Evolutionary conservation across 176 grass and related monocot genomes (phyloP).

Genomic region (Paspalum vaginatum): DNA sequence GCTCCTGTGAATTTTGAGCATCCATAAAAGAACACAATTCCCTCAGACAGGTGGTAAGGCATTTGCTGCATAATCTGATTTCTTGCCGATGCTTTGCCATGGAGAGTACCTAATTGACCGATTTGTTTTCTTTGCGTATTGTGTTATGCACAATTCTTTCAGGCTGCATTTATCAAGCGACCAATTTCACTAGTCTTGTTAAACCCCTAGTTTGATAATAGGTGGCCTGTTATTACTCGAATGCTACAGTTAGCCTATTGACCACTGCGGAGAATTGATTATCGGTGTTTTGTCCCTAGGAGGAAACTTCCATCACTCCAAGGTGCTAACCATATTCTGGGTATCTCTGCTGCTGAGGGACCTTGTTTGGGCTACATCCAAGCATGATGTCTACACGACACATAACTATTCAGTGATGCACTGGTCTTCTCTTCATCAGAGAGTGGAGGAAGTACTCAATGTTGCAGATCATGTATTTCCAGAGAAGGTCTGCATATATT

Average conservation of each 20-base stretch:
- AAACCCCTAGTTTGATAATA: not conserved
- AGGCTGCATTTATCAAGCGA: not conserved
- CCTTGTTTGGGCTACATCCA: slow-evolving; percentile 81
- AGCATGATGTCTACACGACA: slow-evolving; percentile 88
- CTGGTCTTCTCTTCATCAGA: slow-evolving; percentile 70
- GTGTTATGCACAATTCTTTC: not conserved
- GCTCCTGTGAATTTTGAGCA: not conserved
- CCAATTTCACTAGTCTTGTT: not conserved
- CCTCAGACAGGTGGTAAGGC: not conserved
- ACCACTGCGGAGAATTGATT: not conserved
- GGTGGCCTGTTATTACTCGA: not conserved
- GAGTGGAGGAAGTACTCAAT: slow-evolving; percentile 62
- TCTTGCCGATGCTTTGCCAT: not conserved
- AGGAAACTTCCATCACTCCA: no score
- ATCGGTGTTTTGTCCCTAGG: slow-evolving; percentile 14
- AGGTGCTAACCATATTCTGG: slow-evolving; percentile 37
- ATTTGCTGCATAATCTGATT: slow-evolving; percentile 1
- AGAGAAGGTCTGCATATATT: slow-evolving; percentile 42
- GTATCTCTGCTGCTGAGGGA: slow-evolving; percentile 71
- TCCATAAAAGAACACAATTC: not conserved
- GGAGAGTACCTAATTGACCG: not conserved
- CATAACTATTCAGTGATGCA: slow-evolving; percentile 77
- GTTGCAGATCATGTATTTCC: slow-evolving; percentile 47
- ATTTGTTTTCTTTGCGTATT: not conserved
- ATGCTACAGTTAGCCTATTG: not conserved